Evolutionary conservation across 2,329 filamentous ascomycete genomes (phyloP).

Genomic region (Aspergillus sp.): DNA sequence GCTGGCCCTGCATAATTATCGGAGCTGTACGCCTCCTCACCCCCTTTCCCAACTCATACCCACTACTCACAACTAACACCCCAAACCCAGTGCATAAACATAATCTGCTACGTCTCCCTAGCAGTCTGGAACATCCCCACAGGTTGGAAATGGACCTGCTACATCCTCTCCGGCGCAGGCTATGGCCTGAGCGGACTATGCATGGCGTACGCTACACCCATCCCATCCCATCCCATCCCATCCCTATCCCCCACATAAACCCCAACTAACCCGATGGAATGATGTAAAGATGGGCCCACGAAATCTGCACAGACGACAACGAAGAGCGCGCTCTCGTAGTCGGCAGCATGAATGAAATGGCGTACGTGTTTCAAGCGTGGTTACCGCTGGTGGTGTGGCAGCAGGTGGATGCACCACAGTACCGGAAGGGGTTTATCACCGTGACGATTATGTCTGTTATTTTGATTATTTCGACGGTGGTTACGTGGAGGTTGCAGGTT

Average conservation of each 20-base stretch:
- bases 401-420: slow-evolving; percentile 62
- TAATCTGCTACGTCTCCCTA: slow-evolving; percentile 48
- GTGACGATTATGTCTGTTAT: slow-evolving; percentile 52
- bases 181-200: slow-evolving; percentile 52
- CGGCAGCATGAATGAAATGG: slow-evolving; percentile 68
- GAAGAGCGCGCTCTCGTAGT: slow-evolving; percentile 69
- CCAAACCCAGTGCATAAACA: slow-evolving; percentile 35
- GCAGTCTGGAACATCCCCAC: slow-evolving; percentile 53
- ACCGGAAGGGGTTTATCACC: slow-evolving; percentile 62
- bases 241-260: not conserved
- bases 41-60: no score
- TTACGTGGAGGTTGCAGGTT: slow-evolving; percentile 6
- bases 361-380: slow-evolving; percentile 70
- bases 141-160: slow-evolving; percentile 66
- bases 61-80: not conserved
- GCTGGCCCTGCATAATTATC: slow-evolving; percentile 67
- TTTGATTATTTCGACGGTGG: slow-evolving; percentile 52
- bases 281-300: slow-evolving; percentile 51
- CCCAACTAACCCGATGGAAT: not conserved
- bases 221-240: slow-evolving; percentile 4
- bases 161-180: slow-evolving; percentile 54
- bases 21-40: slow-evolving; percentile 45
- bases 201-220: slow-evolving; percentile 45
- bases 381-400: slow-evolving; percentile 67
- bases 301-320: slow-evolving; percentile 58